These are phyloP conservation scores for Grifola frondosa DNA, from an alignment of 1,284 basidiomycete genomes.

Conservation along the genomic window DNA sequence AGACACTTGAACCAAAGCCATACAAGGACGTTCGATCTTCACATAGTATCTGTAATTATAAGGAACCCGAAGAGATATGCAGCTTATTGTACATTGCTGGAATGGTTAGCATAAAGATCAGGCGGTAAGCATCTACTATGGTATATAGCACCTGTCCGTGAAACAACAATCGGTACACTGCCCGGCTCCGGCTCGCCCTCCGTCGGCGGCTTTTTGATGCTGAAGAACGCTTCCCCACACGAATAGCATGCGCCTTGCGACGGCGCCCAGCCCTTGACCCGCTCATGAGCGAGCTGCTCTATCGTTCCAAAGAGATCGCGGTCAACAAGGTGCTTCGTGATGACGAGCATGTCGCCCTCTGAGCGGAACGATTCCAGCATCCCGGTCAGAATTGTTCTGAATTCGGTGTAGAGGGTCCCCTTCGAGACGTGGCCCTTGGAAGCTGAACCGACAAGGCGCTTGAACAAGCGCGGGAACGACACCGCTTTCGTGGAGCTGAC, in stretches of 20 bases:
- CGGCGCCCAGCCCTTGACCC: conserved; percentile 30
- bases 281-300: conserved; percentile 41
- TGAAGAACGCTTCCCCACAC: conserved; percentile 25
- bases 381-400: conserved; percentile 84
- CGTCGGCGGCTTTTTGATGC: conserved; percentile 14
- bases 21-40: background rate
- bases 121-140: conserved; percentile 51
- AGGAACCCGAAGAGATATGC: conserved; percentile 12
- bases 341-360: conserved; percentile 88
- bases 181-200: conserved; percentile 15
- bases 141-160: conserved; percentile 60
- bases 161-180: conserved; percentile 46
- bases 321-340: conserved; percentile 83
- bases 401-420: conserved; percentile 85
- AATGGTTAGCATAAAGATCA: conserved; percentile 23
- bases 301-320: conserved; percentile 81
- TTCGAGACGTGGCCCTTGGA: conserved; percentile 43
- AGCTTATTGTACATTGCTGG: conserved; percentile 34
- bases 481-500: conserved; percentile 80
- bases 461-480: conserved; percentile 91
- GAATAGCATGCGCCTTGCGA: conserved; percentile 22
- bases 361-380: conserved; percentile 95
- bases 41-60: conserved; percentile 6
- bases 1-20: background rate
- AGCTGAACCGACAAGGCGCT: conserved; percentile 80